Base-by-base conservation (phyloP, 768 basidiomycete species). In the Rhodotorula taiwanensis region DNA sequence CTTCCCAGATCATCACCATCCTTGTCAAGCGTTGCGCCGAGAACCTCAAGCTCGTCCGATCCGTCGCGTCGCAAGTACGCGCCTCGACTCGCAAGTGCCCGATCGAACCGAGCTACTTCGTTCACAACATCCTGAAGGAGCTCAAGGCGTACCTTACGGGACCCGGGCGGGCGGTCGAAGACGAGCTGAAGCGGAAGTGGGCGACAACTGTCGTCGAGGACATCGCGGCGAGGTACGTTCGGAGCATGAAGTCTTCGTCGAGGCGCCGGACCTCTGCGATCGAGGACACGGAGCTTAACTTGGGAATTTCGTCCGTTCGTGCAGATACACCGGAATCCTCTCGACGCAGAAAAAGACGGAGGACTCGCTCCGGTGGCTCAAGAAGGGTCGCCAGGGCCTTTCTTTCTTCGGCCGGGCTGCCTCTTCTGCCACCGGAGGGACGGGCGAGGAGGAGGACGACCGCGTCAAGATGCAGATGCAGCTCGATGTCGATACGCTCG, bases 281-380 rank as follows among this genome's bases (percentile, higher is more conserved):
- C n/a, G n/a, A n/a, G n/a, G n/a, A n/a, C n/a, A n/a, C n/a, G n/a
- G n/a, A n/a, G n/a, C n/a, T n/a, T n/a, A n/a, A n/a, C n/a, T n/a
- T n/a, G n/a, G n/a, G n/a, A n/a, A n/a, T n/a, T n/a, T n/a, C n/a
- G 23, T 16, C 25, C 13, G 21, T 6, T 51, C 13, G n/a, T 28
- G 28, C 60, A 90, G 89, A 72, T 95, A 94, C 75, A 83, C 86
- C 18, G 80, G 81, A 59, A 86, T 89, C 72, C 79, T 98, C 28
- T 80, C 84, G 15, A 82, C 83, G 1, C 90, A 93, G 82, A 88
- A 85, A 75, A 94, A 94, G 79, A 89, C 89, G 13, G 91, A 97
- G 67, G 91, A 92, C 73, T 86, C 89, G 16, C 78, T 98, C 30
- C 80, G 86, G 43, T 82, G 88, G 42, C 80, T 94, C 70, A 91